These are phyloP conservation scores for Pseudomicrostroma phylloplanum DNA, from an alignment of 1,284 basidiomycete genomes.

Conservation along the genomic window DNA sequence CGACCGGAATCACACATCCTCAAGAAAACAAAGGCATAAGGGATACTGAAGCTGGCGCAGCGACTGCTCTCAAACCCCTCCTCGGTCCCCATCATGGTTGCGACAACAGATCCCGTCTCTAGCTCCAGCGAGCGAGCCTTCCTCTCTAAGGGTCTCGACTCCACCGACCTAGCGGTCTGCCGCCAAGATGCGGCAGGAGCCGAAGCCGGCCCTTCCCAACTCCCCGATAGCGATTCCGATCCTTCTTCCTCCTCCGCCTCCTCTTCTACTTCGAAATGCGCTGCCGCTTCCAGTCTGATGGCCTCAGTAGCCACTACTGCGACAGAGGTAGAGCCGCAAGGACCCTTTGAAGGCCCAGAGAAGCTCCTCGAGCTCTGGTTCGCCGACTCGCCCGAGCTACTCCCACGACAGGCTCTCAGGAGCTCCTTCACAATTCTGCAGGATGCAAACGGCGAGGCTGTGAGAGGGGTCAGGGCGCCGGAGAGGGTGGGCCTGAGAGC, in stretches of 20 bases:
- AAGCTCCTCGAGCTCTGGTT: conserved; percentile 99
- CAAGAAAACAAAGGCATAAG: no score
- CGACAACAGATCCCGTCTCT: no score
- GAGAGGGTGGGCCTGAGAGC: conserved; percentile 57
- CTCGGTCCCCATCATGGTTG: no score
- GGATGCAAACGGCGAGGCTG: not conserved
- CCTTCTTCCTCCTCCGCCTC: conserved; percentile 11
- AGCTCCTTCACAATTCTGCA: not conserved
- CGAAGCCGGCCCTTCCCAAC: not conserved
- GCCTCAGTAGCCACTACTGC: not conserved
- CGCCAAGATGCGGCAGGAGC: not conserved
- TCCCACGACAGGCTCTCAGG: conserved; percentile 46
- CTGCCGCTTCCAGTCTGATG: conserved; percentile 12
- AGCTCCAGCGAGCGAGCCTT: no score
- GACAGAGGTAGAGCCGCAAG: conserved; percentile 17
- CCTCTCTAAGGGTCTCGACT: conserved; percentile 4
- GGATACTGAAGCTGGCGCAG: no score
- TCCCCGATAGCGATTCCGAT: not conserved
- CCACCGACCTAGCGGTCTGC: not conserved
- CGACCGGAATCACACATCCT: no score
- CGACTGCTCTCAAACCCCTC: no score
- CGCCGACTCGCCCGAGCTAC: conserved; percentile 57
- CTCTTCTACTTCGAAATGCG: conserved; percentile 9
- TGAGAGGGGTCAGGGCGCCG: conserved; percentile 14
- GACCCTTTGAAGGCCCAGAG: conserved; percentile 62